Conservation (phyloP, 441 rosid genomes). For the Melastoma candidum region DNA sequence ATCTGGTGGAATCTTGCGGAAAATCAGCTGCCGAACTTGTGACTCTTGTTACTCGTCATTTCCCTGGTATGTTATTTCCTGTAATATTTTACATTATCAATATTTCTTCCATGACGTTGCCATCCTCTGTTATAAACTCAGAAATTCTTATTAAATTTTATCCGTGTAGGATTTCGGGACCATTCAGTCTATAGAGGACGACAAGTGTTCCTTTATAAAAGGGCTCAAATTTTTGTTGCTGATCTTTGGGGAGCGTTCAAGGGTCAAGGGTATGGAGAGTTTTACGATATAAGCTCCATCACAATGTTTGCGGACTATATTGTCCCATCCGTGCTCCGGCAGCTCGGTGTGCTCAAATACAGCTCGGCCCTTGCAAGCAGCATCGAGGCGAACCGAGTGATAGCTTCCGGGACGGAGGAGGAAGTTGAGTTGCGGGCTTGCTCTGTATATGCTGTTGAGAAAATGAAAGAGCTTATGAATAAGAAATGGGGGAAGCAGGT, state of each 20-base stretch:
- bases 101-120: not conserved
- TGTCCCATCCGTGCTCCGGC: slow-evolving; percentile 66
- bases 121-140: not conserved
- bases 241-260: slow-evolving; percentile 80
- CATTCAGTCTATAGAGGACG: slow-evolving; percentile 68
- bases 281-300: slow-evolving; percentile 46
- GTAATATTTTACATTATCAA: not conserved
- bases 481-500: slow-evolving; percentile 61
- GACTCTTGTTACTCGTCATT: slow-evolving; percentile 46
- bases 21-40: slow-evolving; percentile 73
- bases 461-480: slow-evolving; percentile 49
- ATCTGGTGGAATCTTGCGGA: slow-evolving; percentile 57
- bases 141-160: not conserved
- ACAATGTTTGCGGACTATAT: slow-evolving; percentile 79
- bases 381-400: slow-evolving; percentile 35
- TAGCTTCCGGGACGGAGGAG: slow-evolving; percentile 66
- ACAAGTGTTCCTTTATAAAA: slow-evolving; percentile 68
- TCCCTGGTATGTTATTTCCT: slow-evolving; percentile 38
- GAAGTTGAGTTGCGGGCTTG: slow-evolving; percentile 79
- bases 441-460: slow-evolving; percentile 71
- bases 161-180: slow-evolving; percentile 49
- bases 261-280: slow-evolving; percentile 65
- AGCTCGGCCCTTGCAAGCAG: slow-evolving; percentile 38
- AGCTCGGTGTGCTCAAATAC: slow-evolving; percentile 64
- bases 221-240: slow-evolving; percentile 75